Evolutionary conservation across 768 basidiomycete species (phyloP).

Genomic region (Punctularia strigosozonata): DNA sequence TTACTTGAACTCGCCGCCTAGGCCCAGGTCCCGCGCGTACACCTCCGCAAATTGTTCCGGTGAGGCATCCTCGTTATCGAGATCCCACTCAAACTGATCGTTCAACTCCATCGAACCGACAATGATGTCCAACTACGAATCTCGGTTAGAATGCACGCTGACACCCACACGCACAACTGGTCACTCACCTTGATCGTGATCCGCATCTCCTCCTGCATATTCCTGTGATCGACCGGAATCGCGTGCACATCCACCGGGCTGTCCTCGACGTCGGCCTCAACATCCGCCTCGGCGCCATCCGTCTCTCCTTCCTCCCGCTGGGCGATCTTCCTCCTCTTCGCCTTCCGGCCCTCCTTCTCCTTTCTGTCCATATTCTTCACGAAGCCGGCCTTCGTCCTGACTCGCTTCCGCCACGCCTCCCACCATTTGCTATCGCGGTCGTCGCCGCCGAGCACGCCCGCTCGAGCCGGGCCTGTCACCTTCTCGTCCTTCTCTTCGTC

Average conservation of each 20-base stretch:
- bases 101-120: slow-evolving; percentile 87
- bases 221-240: slow-evolving; percentile 52
- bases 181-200: slow-evolving; percentile 78
- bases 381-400: slow-evolving; percentile 25
- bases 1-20: slow-evolving; percentile 88
- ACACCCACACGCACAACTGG: not conserved
- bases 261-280: slow-evolving; percentile 23
- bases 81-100: slow-evolving; percentile 98
- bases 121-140: slow-evolving; percentile 79
- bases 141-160: not conserved
- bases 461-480: slow-evolving; percentile 7
- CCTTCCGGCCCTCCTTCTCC: too few relatives aligned
- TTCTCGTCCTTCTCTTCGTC: slow-evolving; percentile 20
- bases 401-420: slow-evolving; percentile 57
- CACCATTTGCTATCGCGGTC: slow-evolving; percentile 49
- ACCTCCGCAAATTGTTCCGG: slow-evolving; percentile 90
- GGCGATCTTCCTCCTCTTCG: slow-evolving; percentile 25
- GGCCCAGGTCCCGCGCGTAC: slow-evolving; percentile 77
- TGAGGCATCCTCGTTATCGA: slow-evolving; percentile 65
- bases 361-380: too few relatives aligned
- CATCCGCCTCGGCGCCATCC: slow-evolving; percentile 6
- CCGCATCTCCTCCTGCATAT: slow-evolving; percentile 75
- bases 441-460: slow-evolving; percentile 31
- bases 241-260: slow-evolving; percentile 45
- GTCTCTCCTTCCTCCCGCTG: slow-evolving; percentile 14